These are phyloP conservation scores for Macrotyloma uniflorum DNA, from an alignment of 306 rosid genomes.

Conservation along the genomic window DNA sequence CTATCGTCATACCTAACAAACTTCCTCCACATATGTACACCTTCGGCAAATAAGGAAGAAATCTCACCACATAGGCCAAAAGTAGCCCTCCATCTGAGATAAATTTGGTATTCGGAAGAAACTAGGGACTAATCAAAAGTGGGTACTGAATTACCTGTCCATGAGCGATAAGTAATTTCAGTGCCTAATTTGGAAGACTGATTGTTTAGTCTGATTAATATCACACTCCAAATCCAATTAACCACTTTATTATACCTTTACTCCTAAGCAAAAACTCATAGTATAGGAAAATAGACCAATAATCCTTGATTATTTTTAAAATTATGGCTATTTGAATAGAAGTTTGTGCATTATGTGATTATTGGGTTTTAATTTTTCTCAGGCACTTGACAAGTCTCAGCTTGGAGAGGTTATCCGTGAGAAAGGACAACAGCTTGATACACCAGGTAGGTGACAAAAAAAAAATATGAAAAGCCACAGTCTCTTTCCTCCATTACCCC, in stretches of 20 bases:
- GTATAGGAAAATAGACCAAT: background rate
- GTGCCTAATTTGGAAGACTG: background rate
- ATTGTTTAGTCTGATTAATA: background rate
- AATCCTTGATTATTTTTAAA: background rate
- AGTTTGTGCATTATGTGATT: conserved; percentile 26
- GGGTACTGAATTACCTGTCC: background rate
- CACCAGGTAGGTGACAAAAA: conserved; percentile 62
- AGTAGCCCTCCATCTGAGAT: background rate
- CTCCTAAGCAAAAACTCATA: conserved; percentile 1
- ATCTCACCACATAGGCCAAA: background rate
- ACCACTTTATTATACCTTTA: background rate
- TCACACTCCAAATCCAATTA: background rate
- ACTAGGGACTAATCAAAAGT: background rate
- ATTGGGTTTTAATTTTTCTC: conserved; percentile 27
- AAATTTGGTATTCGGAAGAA: background rate
- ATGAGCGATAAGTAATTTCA: background rate
- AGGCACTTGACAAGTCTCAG: conserved; percentile 95
- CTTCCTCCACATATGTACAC: conserved; percentile 9
- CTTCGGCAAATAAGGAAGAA: background rate
- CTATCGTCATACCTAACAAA: conserved; percentile 6
- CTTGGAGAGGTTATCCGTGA: conserved; percentile 79
- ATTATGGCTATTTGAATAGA: background rate
- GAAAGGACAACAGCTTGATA: conserved; percentile 81
- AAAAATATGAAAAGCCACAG: background rate
- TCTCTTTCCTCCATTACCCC: background rate